Base-by-base conservation (phyloP, 225 moss, liverwort and hornwort genomes). In the Sphagnum tenellum region DNA sequence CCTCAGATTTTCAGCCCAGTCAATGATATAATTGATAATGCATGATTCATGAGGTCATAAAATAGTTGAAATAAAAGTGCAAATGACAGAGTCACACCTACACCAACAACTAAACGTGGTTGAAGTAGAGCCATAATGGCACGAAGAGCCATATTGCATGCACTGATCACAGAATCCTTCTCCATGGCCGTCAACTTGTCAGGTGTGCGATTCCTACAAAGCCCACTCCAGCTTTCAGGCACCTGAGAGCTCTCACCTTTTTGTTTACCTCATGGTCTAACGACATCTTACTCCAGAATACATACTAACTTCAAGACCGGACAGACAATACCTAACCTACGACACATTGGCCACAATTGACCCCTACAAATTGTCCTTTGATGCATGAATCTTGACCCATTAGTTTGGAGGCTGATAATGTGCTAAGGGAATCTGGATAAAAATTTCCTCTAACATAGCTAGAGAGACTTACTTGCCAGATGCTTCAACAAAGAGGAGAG, bases 191-290 rank as follows among this genome's bases (percentile, higher is more conserved):
- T 67, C 69, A 86, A 59, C 75, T 83, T 86, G 75, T 86, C 86
- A 71, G 83, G 86, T 58, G 86, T 86, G 64, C 77, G 82, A 62
- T 83, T 86, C 75, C 86, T 86, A 77, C 71, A 69, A 60, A 62
- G 56, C 14, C 29, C 10, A 71, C 62, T 61, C 6, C 52, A 52
- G 52, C 6, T 52, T 52, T 52, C 52, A 52, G 52, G 52, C 9
- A 5, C 52, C 9, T 0, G 9, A 9, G 7, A 52, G 6, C 52
- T 52, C 7, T 2, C 52, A 9, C 52, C 9, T 52, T 52, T 29
- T 29, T 29, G 29, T 29, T 29, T 29, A 29, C 29, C 29, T 29
- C 29, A 0, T 29, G 29, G 29, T 29, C 29, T 29, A 29, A 29
- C 29, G 0, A 29, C 29, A 29, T 29, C 29, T 29, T 29, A 29